Evolutionary conservation across 495 filamentous ascomycete species (phyloP).

Genomic region (Darksidea phi): DNA sequence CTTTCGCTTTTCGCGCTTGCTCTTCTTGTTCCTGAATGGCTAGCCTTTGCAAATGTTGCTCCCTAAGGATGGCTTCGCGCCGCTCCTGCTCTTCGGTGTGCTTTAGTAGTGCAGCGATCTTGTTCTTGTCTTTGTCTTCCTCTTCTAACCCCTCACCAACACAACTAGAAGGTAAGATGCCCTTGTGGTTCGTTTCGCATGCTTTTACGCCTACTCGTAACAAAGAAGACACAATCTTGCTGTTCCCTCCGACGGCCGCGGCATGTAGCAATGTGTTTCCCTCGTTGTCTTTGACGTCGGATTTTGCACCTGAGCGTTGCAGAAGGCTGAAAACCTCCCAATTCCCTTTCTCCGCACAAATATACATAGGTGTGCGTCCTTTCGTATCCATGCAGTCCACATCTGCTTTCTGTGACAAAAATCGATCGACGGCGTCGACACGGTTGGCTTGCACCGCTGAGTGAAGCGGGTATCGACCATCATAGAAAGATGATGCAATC

Average conservation of each 20-base stretch:
- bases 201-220: slow-evolving; percentile 21
- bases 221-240: slow-evolving; percentile 3
- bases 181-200: slow-evolving; percentile 8
- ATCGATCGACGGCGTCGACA: slow-evolving; percentile 21
- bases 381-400: slow-evolving; percentile 3
- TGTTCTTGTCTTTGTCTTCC: slow-evolving; percentile 13
- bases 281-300: slow-evolving; percentile 8
- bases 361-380: slow-evolving; percentile 10
- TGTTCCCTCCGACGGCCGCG: slow-evolving; percentile 2
- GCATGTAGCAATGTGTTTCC: slow-evolving; percentile 21
- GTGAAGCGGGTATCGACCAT: slow-evolving; percentile 26
- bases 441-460: slow-evolving; percentile 28
- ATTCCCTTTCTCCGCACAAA: slow-evolving; percentile 19
- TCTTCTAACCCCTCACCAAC: slow-evolving; percentile 6
- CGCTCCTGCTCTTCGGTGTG: slow-evolving; percentile 5
- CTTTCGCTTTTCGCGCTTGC: not conserved
- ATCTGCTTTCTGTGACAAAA: slow-evolving; percentile 4
- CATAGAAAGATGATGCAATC: slow-evolving; percentile 14
- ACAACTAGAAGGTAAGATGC: not conserved
- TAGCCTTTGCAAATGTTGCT: not conserved
- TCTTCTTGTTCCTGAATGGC: not conserved
- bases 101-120: slow-evolving; percentile 16
- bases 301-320: slow-evolving; percentile 9
- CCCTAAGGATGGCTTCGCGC: not conserved
- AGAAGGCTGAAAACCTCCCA: slow-evolving; percentile 26